Evolutionary conservation across 176 grass and related monocot species (phyloP).

Genomic region (Ensete ventricosum): DNA sequence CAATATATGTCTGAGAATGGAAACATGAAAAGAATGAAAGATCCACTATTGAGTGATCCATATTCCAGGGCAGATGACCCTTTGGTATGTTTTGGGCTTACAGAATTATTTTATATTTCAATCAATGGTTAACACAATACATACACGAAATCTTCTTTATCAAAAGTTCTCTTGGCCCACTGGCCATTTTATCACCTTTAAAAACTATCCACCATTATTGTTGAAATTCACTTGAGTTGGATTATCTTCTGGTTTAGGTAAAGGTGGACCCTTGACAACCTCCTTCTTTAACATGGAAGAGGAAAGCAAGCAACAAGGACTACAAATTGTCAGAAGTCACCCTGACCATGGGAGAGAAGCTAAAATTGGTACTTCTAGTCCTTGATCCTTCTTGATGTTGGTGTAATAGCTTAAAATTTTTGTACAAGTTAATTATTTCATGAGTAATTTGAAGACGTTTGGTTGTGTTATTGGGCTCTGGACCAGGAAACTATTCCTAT

Average conservation of each 20-base stretch:
- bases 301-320: conserved; percentile 4
- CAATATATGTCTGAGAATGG: neutral
- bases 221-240: neutral
- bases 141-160: neutral
- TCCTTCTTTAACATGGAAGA: conserved; percentile 9
- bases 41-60: neutral
- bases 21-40: neutral
- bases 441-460: neutral
- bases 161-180: neutral
- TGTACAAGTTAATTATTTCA: neutral
- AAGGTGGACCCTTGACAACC: conserved; percentile 6
- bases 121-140: too few relatives aligned
- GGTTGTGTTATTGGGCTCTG: neutral
- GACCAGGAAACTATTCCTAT: neutral
- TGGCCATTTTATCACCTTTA: neutral
- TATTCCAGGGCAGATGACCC: neutral
- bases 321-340: conserved; percentile 11
- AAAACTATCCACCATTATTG: neutral
- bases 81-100: neutral
- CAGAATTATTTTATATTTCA: neutral
- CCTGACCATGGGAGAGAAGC: conserved; percentile 15
- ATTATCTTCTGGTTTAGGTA: neutral
- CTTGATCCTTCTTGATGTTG: neutral
- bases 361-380: conserved; percentile 2
- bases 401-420: neutral